Conservation (phyloP, 306 rosid genomes). For the Medicago ruthenica region DNA sequence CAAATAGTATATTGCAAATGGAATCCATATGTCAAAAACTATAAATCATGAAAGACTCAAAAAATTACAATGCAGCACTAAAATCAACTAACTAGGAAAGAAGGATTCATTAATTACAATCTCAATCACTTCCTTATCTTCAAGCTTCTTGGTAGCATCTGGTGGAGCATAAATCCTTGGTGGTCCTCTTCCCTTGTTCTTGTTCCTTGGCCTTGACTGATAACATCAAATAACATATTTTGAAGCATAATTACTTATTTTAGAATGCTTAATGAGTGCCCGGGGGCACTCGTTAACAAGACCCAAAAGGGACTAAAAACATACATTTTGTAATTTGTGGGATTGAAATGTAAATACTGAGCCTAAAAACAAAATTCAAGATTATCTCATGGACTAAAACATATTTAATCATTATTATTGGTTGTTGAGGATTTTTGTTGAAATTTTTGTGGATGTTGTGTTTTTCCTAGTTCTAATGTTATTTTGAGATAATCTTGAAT, state of each 20-base stretch:
- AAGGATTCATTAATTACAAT: conserved; percentile 77
- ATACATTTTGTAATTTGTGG: not conserved
- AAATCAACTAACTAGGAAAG: conserved; percentile 43
- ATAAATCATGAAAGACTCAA: conserved; percentile 19
- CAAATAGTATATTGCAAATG: conserved; percentile 33
- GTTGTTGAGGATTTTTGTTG: too few relatives aligned
- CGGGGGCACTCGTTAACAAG: too few relatives aligned
- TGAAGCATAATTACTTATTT: too few relatives aligned
- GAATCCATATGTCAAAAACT: conserved; percentile 37
- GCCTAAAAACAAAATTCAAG: not conserved
- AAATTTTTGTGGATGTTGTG: too few relatives aligned
- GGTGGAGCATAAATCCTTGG: conserved; percentile 67
- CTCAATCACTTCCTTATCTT: conserved; percentile 62
- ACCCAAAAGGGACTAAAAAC: not conserved
- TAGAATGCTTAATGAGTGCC: too few relatives aligned
- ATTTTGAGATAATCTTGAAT: not conserved
- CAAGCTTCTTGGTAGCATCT: conserved; percentile 57
- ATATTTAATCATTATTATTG: too few relatives aligned
- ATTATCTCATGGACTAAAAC: too few relatives aligned
- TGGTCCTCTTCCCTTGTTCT: conserved; percentile 85
- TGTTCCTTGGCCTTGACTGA: conserved; percentile 79
- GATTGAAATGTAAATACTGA: not conserved
- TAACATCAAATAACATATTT: not conserved
- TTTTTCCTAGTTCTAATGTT: too few relatives aligned
- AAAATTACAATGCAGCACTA: conserved; percentile 42